A percentile compares a stretch with the other conserved stretches of the same genome.
phyloP scores from a whole-genome alignment of 2,329 filamentous ascomycete species.

The Diplodia sapinea region DNA sequence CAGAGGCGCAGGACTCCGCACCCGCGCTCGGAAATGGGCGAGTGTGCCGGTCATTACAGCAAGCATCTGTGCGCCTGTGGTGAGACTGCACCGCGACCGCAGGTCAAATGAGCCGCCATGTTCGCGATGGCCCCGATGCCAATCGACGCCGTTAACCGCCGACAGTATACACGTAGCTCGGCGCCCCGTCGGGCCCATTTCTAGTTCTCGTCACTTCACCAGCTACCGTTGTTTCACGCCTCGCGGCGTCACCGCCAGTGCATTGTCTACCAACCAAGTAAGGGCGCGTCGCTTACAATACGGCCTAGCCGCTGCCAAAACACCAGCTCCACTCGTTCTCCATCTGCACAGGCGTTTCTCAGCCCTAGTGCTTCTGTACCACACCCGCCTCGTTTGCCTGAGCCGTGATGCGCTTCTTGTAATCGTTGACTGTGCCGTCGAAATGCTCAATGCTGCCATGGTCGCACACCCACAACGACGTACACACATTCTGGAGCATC shows the following conservation, averaged over 20 bases:
- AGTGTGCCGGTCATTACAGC: conserved; percentile 11
- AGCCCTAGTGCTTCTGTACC: conserved; percentile 62
- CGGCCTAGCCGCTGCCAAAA: neutral
- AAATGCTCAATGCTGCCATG: conserved; percentile 94
- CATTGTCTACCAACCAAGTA: conserved; percentile 16
- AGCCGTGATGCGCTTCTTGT: conserved; percentile 93
- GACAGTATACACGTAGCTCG: neutral
- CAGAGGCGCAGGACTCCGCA: neutral
- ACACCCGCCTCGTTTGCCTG: conserved; percentile 90
- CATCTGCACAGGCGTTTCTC: conserved; percentile 55
- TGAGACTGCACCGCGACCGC: conserved; percentile 20
- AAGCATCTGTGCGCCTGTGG: conserved; percentile 19
- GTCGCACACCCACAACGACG: conserved; percentile 94
- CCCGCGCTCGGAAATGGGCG: neutral
- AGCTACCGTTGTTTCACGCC: conserved; percentile 6
- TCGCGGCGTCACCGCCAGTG: conserved; percentile 17
- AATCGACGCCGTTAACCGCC: conserved; percentile 10
- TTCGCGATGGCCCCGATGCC: conserved; percentile 4
- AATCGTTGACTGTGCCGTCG: conserved; percentile 89
- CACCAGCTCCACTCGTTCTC: conserved; percentile 15
- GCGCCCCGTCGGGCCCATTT: conserved; percentile 16
- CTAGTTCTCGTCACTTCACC: conserved; percentile 4
- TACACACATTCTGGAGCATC: conserved; percentile 96
- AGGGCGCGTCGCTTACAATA: conserved; percentile 13
- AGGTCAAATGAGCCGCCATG: conserved; percentile 16